Evolutionary conservation across 2,329 filamentous ascomycete genomes (phyloP).

Genomic region (Colletotrichum destructivum): DNA sequence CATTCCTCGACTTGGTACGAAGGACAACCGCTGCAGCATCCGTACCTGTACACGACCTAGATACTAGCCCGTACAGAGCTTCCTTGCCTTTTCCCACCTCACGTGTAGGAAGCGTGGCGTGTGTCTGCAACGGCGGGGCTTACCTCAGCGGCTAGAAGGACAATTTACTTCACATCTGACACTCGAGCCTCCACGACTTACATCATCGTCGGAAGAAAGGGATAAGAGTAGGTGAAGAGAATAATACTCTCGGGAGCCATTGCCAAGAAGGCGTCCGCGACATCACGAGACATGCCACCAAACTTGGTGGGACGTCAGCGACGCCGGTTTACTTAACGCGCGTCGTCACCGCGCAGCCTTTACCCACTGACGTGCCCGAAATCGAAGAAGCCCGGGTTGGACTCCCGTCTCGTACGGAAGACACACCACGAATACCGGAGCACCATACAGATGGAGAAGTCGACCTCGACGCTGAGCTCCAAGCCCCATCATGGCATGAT

Average conservation of each 20-base stretch:
- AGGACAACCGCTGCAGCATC: too few species aligned
- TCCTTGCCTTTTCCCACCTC: not conserved
- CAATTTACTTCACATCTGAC: too few species aligned
- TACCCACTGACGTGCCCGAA: not conserved
- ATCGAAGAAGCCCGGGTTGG: not conserved
- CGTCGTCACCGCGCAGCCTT: not conserved
- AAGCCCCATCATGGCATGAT: slow-evolving; percentile 21
- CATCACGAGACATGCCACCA: slow-evolving; percentile 17
- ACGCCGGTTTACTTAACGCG: too few species aligned
- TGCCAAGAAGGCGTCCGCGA: slow-evolving; percentile 1
- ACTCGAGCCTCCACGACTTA: slow-evolving; percentile 21
- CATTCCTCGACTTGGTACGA: not conserved
- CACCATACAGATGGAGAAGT: not conserved
- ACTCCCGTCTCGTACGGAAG: not conserved
- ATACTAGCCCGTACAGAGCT: not conserved
- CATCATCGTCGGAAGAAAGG: slow-evolving; percentile 10
- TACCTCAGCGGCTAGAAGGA: slow-evolving; percentile 25
- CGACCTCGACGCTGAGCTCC: not conserved
- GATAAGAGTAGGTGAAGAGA: slow-evolving; percentile 11
- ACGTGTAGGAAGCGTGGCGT: slow-evolving; percentile 24
- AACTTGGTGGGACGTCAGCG: not conserved
- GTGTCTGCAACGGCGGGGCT: slow-evolving; percentile 18
- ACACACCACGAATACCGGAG: not conserved
- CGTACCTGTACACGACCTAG: too few species aligned
- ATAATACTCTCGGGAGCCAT: not conserved